Evolutionary conservation across 208 protist species (phyloP), one percentile per base, ranked within the genome.

Genomic region (Leishmania mexicana): DNA sequence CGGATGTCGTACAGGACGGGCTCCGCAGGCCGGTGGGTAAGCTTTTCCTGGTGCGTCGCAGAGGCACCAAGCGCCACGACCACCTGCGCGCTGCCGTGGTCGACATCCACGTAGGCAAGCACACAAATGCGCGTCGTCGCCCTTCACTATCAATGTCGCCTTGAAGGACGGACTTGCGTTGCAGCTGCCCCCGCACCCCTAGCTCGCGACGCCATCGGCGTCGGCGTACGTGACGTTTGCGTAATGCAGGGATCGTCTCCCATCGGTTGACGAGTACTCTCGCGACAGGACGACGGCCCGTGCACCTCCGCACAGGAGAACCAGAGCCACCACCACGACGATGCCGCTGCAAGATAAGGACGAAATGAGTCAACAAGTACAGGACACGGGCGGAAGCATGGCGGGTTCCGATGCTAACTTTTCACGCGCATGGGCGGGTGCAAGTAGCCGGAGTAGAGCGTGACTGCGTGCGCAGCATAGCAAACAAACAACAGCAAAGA

Each of bases 11-110:
- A 89, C 38, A 79, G n/a, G 11, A 74, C 81, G 38, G 78, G 51
- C 13, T 73, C 28, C 17, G 84, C 80, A 1, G 57, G 58, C 0
- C 91, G 58, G 68, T 89, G 75, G 19, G 38, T 42, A 40, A 94
- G 83, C 88, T 89, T 90, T 78, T 92, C 88, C 42, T 49, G 35
- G 31, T 89, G 68, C 73, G 90, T 86, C n/a, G 40, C 15, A 31
- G 76, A 57, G 17, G 83, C 89, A 54, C 87, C 75, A 77, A 93
- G 91, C 45, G 80, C 75, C 3, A 87, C 70, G 8, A 92, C 84
- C 80, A 90, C 80, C 1, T 68, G 24, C 31, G 49, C 60, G 70
- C 78, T 73, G 19, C 38, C n/a, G 0, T 40, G 49, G 67, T 76
- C 78, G 17, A 76, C 60, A 71, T 57, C 67, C 54, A 54, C 68